phyloP scores from a whole-genome alignment of 2,329 filamentous ascomycete species.

The Oidium heveae region DNA sequence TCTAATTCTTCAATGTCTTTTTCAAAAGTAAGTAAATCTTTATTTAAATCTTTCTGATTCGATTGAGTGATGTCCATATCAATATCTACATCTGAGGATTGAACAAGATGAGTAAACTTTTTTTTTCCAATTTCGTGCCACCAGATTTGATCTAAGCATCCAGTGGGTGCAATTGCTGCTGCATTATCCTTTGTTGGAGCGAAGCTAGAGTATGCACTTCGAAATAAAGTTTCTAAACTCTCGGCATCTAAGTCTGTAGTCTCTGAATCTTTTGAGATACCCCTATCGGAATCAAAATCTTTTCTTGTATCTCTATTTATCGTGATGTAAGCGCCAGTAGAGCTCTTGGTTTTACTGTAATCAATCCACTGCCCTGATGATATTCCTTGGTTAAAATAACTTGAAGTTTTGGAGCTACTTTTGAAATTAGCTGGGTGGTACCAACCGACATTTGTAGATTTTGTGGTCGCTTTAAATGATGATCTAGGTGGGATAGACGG shows the following conservation, averaged over 20 bases:
- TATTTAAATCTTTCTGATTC: conserved; percentile 5
- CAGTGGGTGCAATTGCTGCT: conserved; percentile 41
- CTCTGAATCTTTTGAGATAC: conserved; percentile 20
- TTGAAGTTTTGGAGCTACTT: conserved; percentile 16
- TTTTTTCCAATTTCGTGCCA: conserved; percentile 48
- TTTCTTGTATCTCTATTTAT: conserved; percentile 33
- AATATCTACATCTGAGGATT: conserved; percentile 5
- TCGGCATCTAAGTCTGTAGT: conserved; percentile 29
- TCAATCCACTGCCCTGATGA: conserved; percentile 45
- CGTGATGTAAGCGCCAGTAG: conserved; percentile 26
- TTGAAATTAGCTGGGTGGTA: conserved; percentile 15
- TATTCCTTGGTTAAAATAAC: conserved; percentile 41
- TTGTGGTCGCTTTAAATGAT: conserved; percentile 41
- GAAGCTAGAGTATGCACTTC: conserved; percentile 57
- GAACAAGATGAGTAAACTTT: conserved; percentile 38
- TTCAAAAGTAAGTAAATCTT: conserved; percentile 18
- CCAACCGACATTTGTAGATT: conserved; percentile 23
- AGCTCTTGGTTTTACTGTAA: conserved; percentile 31
- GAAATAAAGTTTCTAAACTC: conserved; percentile 50
- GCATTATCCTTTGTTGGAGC: conserved; percentile 53
- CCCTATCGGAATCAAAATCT: conserved; percentile 41
- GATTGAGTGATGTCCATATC: conserved; percentile 1
- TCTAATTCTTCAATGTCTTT: conserved; percentile 33
- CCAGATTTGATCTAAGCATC: conserved; percentile 43
- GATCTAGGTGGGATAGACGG: conserved; percentile 47